Evolutionary conservation across 441 rosid species (phyloP), one percentile per base, ranked within the genome.

Genomic region (Brassica balearica): DNA sequence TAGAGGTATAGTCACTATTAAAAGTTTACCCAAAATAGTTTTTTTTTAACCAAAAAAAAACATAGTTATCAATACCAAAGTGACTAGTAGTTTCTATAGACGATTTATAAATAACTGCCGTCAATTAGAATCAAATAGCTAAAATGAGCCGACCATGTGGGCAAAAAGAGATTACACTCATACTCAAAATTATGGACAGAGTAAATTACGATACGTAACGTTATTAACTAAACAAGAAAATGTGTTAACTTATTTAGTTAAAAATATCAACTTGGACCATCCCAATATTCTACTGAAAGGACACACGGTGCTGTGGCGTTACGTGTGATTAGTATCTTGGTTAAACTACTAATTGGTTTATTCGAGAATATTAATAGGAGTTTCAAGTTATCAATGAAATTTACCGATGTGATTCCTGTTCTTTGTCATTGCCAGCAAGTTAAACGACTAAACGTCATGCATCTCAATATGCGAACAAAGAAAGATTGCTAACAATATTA

Each of bases 231-330:
- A 29, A 29, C 34, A 29, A 29, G 34, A 29, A 29, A 29, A 29
- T 29, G 34, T 74, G 6, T 71, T 43, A n/a, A 65, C 2, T 66
- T 20, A 7, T 60, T 7, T 25, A 55, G 78, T 56, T 74, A 53
- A 69, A 70, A 19, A 41, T 17, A 8, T 43, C 4, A 29, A 34
- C 1, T 58, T 80, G 72, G 41, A 79, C n/a, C 19, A 80, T 69
- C 80, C 83, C 76, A 58, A 70, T 59, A 80, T 80, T 80, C 51
- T 12, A 1, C 3, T 75, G 83, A 80, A 80, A 80, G 83, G 83
- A 62, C 83, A 75, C 69, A 75, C 68, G 82, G 75, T 68, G 56
- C 23, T 59, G 71, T 74, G 61, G 72, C 48, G 10, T 75, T 72
- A 75, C 72, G 66, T 74, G 70, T 75, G 69, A 80, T 75, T 65